Evolutionary conservation across 2,329 filamentous ascomycete species (phyloP).

Genomic region (Aspergillus tanneri): DNA sequence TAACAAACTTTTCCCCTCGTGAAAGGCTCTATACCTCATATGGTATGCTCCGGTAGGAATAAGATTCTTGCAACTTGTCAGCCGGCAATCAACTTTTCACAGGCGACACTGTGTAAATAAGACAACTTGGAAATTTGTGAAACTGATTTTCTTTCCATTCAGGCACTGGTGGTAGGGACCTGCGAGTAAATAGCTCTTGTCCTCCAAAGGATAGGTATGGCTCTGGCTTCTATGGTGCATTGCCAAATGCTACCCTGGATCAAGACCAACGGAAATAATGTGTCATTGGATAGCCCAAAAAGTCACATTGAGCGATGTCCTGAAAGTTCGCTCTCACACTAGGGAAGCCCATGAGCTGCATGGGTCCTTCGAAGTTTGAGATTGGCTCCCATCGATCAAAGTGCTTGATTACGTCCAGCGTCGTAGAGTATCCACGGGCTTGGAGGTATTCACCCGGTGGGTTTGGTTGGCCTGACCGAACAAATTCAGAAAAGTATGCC

Average conservation of each 20-base stretch:
- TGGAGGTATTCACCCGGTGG: slow-evolving; percentile 46
- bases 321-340: slow-evolving; percentile 46
- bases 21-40: no score
- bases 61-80: no score
- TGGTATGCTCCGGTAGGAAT: no score
- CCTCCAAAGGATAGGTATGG: no score
- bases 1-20: no score
- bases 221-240: not conserved
- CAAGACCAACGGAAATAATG: slow-evolving; percentile 12
- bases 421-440: slow-evolving; percentile 49
- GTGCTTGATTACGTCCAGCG: slow-evolving; percentile 42
- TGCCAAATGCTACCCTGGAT: not conserved
- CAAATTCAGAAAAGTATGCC: slow-evolving; percentile 54
- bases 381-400: slow-evolving; percentile 24
- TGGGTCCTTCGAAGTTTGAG: slow-evolving; percentile 24
- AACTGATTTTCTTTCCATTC: no score
- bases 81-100: no score
- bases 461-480: slow-evolving; percentile 53
- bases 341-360: slow-evolving; percentile 50
- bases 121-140: no score
- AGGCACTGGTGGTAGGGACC: no score
- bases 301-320: slow-evolving; percentile 53
- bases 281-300: slow-evolving; percentile 46
- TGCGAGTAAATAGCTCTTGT: no score
- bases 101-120: no score